Evolutionary conservation across 2,329 filamentous ascomycete genomes (phyloP).

Genomic region (Colletotrichum sidae): DNA sequence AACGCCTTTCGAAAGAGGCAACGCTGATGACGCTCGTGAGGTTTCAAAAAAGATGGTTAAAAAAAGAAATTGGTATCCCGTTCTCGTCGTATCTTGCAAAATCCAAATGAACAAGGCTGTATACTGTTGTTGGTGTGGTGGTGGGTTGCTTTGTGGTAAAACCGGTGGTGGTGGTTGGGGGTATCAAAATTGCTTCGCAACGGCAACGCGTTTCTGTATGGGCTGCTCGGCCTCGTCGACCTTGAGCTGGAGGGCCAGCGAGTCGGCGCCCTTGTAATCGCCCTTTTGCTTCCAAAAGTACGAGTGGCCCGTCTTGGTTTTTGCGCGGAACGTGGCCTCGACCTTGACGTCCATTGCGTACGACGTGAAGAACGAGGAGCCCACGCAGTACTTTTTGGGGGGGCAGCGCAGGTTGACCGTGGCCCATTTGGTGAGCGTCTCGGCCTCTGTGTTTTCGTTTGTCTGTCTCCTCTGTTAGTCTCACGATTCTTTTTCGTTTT

Average conservation of each 20-base stretch:
- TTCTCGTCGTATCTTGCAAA: too few relatives aligned
- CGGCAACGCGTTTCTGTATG: neutral
- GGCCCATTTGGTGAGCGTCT: slow-evolving; percentile 31
- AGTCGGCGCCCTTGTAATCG: slow-evolving; percentile 32
- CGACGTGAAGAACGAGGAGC: slow-evolving; percentile 34
- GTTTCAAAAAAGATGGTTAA: too few relatives aligned
- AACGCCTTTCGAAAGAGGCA: too few relatives aligned
- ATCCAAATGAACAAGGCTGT: too few relatives aligned
- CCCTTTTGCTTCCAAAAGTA: slow-evolving; percentile 36
- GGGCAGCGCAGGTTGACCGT: slow-evolving; percentile 37
- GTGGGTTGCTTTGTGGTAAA: too few relatives aligned
- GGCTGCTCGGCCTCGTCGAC: slow-evolving; percentile 32
- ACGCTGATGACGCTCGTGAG: too few relatives aligned
- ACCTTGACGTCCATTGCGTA: slow-evolving; percentile 38
- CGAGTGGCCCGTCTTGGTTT: slow-evolving; percentile 24
- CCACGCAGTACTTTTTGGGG: slow-evolving; percentile 36
- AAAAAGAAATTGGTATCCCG: too few relatives aligned
- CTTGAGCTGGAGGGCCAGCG: slow-evolving; percentile 32
- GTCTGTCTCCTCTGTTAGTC: neutral
- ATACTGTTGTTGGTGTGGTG: too few relatives aligned
- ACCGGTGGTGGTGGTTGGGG: neutral
- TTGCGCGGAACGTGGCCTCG: slow-evolving; percentile 35
- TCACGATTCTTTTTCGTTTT: neutral
- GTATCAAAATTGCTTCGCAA: neutral
- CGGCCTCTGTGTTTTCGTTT: slow-evolving; percentile 18